Evolutionary conservation across 768 basidiomycete species (phyloP).

Genomic region (Coprinopsis marcescibilis): DNA sequence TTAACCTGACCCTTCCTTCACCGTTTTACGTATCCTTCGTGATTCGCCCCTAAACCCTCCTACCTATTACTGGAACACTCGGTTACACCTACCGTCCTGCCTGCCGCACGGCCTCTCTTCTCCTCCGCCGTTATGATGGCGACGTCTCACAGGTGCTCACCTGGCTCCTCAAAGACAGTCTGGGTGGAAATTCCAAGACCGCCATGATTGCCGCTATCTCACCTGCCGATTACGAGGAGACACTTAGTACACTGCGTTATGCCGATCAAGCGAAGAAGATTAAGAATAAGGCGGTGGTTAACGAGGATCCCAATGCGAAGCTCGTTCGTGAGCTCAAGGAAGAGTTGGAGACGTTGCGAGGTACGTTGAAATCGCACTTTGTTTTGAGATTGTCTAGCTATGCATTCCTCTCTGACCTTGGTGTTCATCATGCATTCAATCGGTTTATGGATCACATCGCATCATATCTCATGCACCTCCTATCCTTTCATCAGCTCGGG

Average conservation of each 20-base stretch:
- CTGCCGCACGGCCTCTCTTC: background rate
- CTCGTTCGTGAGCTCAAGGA: slow-evolving; percentile 98
- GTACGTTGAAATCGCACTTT: slow-evolving; percentile 36
- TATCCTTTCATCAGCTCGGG: slow-evolving; percentile 56
- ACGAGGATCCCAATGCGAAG: slow-evolving; percentile 99
- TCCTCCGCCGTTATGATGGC: no score
- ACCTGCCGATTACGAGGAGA: slow-evolving; percentile 98
- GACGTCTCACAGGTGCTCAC: slow-evolving; percentile 96
- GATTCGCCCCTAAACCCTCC: slow-evolving; percentile 9
- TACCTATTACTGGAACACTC: slow-evolving; percentile 12
- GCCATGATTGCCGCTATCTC: slow-evolving; percentile 99
- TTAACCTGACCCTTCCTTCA: background rate
- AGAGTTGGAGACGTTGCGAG: slow-evolving; percentile 89
- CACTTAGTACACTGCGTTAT: slow-evolving; percentile 92
- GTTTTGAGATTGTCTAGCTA: no score
- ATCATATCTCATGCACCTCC: slow-evolving; percentile 3
- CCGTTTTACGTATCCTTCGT: slow-evolving; percentile 1
- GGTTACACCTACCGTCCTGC: no score
- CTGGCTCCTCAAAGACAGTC: slow-evolving; percentile 96
- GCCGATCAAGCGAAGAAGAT: slow-evolving; percentile 99
- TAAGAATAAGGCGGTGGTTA: slow-evolving; percentile 98
- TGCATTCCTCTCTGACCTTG: no score
- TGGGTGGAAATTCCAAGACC: slow-evolving; percentile 96
- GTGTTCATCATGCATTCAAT: slow-evolving; percentile 7
- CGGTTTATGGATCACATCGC: slow-evolving; percentile 5